phyloP scores from a whole-genome alignment of 2,329 filamentous ascomycete genomes.

The Sporothrix curviconia region DNA sequence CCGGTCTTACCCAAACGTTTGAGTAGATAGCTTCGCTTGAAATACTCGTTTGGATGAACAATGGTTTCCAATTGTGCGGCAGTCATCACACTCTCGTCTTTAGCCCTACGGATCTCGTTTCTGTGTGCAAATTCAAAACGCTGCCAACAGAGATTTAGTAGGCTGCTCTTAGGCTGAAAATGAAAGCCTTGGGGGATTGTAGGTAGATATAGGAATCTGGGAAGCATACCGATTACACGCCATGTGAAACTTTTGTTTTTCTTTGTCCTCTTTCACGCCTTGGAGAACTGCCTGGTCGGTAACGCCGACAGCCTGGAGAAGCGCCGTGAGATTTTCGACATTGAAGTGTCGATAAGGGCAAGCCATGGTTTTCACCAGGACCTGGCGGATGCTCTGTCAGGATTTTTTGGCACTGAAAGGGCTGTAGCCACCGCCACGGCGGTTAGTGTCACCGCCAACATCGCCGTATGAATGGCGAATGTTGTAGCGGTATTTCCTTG shows the following conservation, averaged over 20 bases:
- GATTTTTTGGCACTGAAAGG: slow-evolving; percentile 95
- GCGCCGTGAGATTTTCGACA: slow-evolving; percentile 70
- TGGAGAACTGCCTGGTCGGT: slow-evolving; percentile 70
- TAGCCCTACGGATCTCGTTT: slow-evolving; percentile 66
- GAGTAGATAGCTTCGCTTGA: slow-evolving; percentile 85
- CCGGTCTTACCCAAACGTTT: slow-evolving; percentile 63
- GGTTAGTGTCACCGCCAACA: slow-evolving; percentile 85
- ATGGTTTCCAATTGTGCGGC: slow-evolving; percentile 84
- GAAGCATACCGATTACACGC: slow-evolving; percentile 74
- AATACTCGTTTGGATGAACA: slow-evolving; percentile 95
- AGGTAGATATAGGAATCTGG: not conserved
- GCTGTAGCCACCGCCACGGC: slow-evolving; percentile 78
- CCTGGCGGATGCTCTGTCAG: slow-evolving; percentile 82
- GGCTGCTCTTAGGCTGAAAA: not conserved
- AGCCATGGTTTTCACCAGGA: slow-evolving; percentile 83
- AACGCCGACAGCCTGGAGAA: slow-evolving; percentile 75
- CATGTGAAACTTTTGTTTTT: slow-evolving; percentile 83
- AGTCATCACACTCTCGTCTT: slow-evolving; percentile 65
- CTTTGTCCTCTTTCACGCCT: slow-evolving; percentile 81
- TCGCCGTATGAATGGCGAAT: slow-evolving; percentile 92
- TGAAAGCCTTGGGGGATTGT: not conserved
- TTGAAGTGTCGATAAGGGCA: slow-evolving; percentile 94
- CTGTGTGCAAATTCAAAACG: slow-evolving; percentile 89
- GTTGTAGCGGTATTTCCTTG: slow-evolving; percentile 96
- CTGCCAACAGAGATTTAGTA: slow-evolving; percentile 30